These are phyloP conservation scores for Plasmodium yoelii DNA, from an alignment of 169 alveolate genomes.

Conservation along the genomic window DNA sequence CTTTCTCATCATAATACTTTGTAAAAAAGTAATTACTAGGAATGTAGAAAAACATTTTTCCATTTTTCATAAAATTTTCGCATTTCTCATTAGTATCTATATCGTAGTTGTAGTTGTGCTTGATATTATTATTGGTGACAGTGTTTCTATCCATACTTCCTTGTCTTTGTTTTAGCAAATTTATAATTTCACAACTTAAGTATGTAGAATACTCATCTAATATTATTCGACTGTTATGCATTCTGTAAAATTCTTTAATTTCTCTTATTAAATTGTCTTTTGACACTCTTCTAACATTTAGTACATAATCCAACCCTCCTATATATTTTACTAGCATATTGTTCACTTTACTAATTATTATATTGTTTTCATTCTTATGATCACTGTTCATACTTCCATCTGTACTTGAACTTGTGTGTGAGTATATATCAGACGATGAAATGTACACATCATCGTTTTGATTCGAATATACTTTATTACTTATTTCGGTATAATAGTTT, in stretches of 20 bases:
- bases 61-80: not conserved
- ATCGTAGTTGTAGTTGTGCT: not conserved
- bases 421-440: too few relatives aligned
- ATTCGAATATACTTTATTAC: too few relatives aligned
- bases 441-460: too few relatives aligned
- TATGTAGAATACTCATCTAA: conserved; percentile 43
- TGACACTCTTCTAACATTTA: conserved; percentile 68
- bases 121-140: not conserved
- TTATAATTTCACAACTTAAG: conserved; percentile 42
- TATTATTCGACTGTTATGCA: conserved; percentile 48
- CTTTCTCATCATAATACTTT: conserved; percentile 28
- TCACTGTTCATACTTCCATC: not conserved
- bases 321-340: conserved; percentile 43
- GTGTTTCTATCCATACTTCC: conserved; percentile 6
- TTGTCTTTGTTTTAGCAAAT: conserved; percentile 17
- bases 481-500: too few relatives aligned
- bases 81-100: conserved; percentile 14
- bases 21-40: conserved; percentile 65
- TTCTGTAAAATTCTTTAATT: conserved; percentile 65
- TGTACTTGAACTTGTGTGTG: conserved; percentile 3
- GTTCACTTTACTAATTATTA: conserved; percentile 17
- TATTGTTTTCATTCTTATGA: conserved; percentile 5
- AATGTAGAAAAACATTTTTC: conserved; percentile 37
- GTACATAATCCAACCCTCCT: conserved; percentile 47
- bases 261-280: conserved; percentile 36